These are phyloP conservation scores for Ogataea sp. DNA, from an alignment of 805 yeast species.

Conservation along the genomic window DNA sequence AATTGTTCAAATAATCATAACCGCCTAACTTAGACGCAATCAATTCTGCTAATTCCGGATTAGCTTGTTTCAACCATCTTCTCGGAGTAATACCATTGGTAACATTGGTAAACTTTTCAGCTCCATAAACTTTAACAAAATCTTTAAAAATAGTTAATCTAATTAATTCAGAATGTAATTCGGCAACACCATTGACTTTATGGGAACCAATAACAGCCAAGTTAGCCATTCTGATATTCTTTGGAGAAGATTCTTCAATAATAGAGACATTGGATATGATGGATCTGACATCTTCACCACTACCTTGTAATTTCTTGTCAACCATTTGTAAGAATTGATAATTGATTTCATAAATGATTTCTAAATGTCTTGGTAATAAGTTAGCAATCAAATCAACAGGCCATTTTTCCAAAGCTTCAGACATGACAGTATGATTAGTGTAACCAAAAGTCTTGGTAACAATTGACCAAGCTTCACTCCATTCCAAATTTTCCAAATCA, in stretches of 20 bases:
- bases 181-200: slow-evolving; percentile 94
- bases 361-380: slow-evolving; percentile 84
- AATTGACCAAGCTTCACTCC: slow-evolving; percentile 84
- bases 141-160: slow-evolving; percentile 86
- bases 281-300: too few relatives aligned
- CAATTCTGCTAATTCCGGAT: slow-evolving; percentile 69
- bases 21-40: slow-evolving; percentile 69
- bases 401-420: slow-evolving; percentile 95
- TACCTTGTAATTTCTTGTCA: slow-evolving; percentile 68
- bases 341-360: slow-evolving; percentile 82
- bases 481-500: slow-evolving; percentile 71
- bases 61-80: slow-evolving; percentile 93
- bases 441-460: slow-evolving; percentile 79
- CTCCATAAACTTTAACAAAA: slow-evolving; percentile 76
- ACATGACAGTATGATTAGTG: slow-evolving; percentile 93
- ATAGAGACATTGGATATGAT: slow-evolving; percentile 67
- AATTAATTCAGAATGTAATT: slow-evolving; percentile 84
- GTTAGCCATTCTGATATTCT: slow-evolving; percentile 87
- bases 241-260: slow-evolving; percentile 74
- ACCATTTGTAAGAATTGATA: slow-evolving; percentile 69
- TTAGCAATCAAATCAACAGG: slow-evolving; percentile 74
- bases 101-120: slow-evolving; percentile 80
- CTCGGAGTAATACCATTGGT: slow-evolving; percentile 95
- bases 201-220: slow-evolving; percentile 90
- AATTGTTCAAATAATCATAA: slow-evolving; percentile 60